These are phyloP conservation scores for Triticum monococcum DNA, from an alignment of 176 grass and related monocot genomes.

Conservation along the genomic window DNA sequence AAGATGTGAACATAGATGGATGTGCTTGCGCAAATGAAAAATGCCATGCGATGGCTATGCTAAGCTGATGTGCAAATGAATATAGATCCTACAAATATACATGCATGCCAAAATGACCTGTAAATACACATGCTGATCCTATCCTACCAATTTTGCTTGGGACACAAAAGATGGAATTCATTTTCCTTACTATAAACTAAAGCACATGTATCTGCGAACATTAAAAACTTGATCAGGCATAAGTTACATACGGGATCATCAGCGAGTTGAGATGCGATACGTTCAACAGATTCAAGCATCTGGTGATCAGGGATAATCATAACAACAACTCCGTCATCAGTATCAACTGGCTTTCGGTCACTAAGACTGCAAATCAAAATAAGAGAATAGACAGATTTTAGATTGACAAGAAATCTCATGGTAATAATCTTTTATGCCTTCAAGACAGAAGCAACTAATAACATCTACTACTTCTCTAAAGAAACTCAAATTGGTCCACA, in stretches of 20 bases:
- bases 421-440: not conserved
- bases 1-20: too few species aligned
- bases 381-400: not conserved
- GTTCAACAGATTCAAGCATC: constrained; percentile 88
- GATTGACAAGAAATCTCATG: not conserved
- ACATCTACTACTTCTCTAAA: not conserved
- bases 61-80: constrained; percentile 2
- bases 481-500: not conserved
- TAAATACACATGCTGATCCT: not conserved
- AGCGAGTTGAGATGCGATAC: constrained; percentile 71
- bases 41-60: not conserved
- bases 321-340: constrained; percentile 79
- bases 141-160: constrained; percentile 11
- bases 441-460: not conserved
- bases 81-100: not conserved
- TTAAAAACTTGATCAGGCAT: not conserved
- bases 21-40: too few species aligned
- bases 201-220: not conserved
- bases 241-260: constrained; percentile 70
- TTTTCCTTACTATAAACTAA: not conserved
- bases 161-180: not conserved
- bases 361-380: constrained; percentile 65
- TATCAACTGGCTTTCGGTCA: constrained; percentile 80
- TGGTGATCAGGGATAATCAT: constrained; percentile 98
- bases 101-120: not conserved